Evolutionary conservation across 139 green algal species (phyloP).

Genomic region (Chlorella sp.): DNA sequence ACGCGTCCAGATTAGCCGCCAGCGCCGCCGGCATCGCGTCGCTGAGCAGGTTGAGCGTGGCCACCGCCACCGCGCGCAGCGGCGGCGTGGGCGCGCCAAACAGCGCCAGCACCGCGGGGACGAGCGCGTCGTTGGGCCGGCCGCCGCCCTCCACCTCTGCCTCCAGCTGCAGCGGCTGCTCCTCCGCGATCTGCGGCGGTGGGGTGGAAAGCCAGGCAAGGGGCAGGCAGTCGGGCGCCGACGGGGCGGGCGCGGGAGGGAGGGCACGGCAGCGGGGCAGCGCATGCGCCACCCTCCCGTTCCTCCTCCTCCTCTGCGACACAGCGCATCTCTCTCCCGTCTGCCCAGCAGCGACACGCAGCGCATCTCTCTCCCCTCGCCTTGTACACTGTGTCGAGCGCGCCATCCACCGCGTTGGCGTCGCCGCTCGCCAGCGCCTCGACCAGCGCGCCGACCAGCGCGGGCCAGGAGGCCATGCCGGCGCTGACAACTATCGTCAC

Average conservation of each 20-base stretch:
- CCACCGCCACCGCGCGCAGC: constrained; percentile 53
- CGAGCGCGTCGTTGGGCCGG: constrained; percentile 49
- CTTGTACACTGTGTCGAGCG: constrained; percentile 92
- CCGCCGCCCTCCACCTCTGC: constrained; percentile 14
- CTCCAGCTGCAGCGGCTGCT: constrained; percentile 72
- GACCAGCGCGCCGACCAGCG: constrained; percentile 71
- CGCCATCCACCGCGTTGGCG: constrained; percentile 72
- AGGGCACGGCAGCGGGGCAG: too few species aligned
- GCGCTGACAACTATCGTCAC: constrained; percentile 53
- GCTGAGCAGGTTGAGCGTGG: constrained; percentile 76
- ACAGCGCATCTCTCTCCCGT: too few species aligned
- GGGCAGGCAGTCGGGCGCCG: neutral
- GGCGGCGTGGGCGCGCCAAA: constrained; percentile 44
- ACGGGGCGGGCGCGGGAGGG: too few species aligned
- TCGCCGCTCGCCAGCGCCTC: constrained; percentile 45
- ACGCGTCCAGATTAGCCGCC: constrained; percentile 58
- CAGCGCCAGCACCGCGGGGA: constrained; percentile 72
- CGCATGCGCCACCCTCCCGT: too few species aligned
- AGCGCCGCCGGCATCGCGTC: constrained; percentile 63
- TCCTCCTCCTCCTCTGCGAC: too few species aligned
- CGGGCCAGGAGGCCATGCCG: constrained; percentile 75
- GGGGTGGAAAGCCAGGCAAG: neutral
- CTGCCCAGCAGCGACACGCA: too few species aligned
- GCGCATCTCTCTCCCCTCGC: too few species aligned
- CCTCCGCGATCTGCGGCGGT: constrained; percentile 65